Base-by-base conservation (phyloP, 164 flowering plant species). In the Vitis vinifera region DNA sequence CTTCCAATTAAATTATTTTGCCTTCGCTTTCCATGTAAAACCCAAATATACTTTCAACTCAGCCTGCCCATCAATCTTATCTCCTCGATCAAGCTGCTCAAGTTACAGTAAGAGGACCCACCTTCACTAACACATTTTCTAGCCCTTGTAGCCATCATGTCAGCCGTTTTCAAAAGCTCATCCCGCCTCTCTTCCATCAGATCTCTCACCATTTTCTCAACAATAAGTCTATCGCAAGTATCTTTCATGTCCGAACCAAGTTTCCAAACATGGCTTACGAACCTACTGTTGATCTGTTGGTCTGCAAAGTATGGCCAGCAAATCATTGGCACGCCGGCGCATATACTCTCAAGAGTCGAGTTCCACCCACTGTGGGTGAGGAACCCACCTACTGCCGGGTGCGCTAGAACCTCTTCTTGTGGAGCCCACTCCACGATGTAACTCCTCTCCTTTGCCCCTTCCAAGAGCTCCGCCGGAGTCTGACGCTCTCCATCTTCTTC, bases 321-420 rank as follows among this genome's bases (percentile, higher is more conserved):
- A 1, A 84, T 57, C 88, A 84, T 84, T 2, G 85, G 85, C 14
- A 76, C 73, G 0, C 81, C 88, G 0, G 74, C 82, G 4, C n/a
- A 58, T 0, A 84, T 48, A 51, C 88, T 80, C 76, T 83, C 86
- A 17, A 78, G 51, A 0, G 84, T 81, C 11, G 84, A 81, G 60
- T 80, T 85, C 89, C 89, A 86, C 1, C 87, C 87, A 55, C 78
- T 72, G 61, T 83, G 87, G 1, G 85, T 86, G 73, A 77, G 66
- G 59, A 86, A 86, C 65, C 77, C 87, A 10, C 80, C 89, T 2
- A 83, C 73, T 0, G 87, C 80, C 17, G 31, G 57, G 71, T 86
- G 89, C 15, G 37, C 72, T 15, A 83, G 65, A 3, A 86, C 87
- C 48, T 80, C 78, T 55, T 78, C 77, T 47, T 86, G 89, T 4